phyloP scores from a whole-genome alignment of 768 basidiomycete genomes.

The Lepiota brunneoincarnata region DNA sequence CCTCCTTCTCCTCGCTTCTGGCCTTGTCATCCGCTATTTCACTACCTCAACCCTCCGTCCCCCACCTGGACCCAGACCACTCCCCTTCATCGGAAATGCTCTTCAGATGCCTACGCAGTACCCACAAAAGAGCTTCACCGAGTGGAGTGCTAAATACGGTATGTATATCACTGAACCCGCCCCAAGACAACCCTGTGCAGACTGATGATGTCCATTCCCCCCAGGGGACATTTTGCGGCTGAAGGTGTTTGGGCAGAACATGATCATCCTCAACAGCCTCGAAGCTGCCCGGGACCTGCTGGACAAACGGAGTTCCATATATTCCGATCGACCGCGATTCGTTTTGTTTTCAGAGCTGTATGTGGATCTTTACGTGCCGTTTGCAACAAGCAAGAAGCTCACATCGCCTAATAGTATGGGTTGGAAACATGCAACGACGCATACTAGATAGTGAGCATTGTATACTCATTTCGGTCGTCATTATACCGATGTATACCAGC shows the following conservation, averaged over 20 bases:
- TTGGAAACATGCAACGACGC: conserved; percentile 45
- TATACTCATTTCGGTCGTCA: conserved; percentile 2
- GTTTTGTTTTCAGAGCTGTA: conserved; percentile 47
- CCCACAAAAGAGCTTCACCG: conserved; percentile 36
- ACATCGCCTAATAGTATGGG: conserved; percentile 37
- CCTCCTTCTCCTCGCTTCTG: conserved; percentile 16
- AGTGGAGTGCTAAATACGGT: conserved; percentile 46
- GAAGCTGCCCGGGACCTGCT: conserved; percentile 45
- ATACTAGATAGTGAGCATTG: conserved; percentile 41
- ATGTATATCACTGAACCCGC: conserved; percentile 14
- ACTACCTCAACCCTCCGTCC: conserved; percentile 23
- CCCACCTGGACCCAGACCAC: conserved; percentile 46
- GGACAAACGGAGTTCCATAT: conserved; percentile 52
- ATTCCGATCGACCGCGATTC: conserved; percentile 50
- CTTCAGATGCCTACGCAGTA: conserved; percentile 40
- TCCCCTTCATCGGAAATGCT: conserved; percentile 46
- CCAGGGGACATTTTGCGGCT: conserved; percentile 43
- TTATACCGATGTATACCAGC: conserved; percentile 20
- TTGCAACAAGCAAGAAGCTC: neutral
- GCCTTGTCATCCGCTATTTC: conserved; percentile 22
- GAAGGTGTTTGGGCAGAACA: conserved; percentile 40
- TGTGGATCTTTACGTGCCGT: conserved; percentile 17
- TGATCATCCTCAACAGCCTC: conserved; percentile 48
- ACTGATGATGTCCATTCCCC: neutral
- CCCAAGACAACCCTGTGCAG: neutral